Evolutionary conservation across 2,329 filamentous ascomycete genomes (phyloP).

Genomic region (Scedosporium aurantiacum): DNA sequence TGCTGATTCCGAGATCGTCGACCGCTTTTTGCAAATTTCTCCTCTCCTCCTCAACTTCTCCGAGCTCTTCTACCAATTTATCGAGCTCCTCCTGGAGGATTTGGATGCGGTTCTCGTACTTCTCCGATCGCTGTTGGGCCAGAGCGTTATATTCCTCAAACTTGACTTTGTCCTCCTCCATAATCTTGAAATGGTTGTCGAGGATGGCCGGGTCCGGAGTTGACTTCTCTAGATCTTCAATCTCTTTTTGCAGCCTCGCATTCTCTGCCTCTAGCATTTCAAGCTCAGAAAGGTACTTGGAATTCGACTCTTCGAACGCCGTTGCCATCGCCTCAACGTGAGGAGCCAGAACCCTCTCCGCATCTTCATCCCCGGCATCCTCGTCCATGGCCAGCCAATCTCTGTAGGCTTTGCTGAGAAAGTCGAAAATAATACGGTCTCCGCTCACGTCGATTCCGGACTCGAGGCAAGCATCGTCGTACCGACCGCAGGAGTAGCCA

Average conservation of each 20-base stretch:
- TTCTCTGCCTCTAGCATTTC: conserved; percentile 81
- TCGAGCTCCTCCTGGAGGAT: conserved; percentile 80
- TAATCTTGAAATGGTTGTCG: conserved; percentile 81
- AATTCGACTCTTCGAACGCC: conserved; percentile 77
- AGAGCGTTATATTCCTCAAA: conserved; percentile 90
- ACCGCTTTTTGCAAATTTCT: conserved; percentile 71
- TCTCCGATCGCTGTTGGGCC: conserved; percentile 75
- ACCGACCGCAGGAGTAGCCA: conserved; percentile 63
- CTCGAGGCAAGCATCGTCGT: conserved; percentile 83
- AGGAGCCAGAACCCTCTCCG: conserved; percentile 65
- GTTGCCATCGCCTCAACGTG: conserved; percentile 81
- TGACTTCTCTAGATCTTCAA: conserved; percentile 79
- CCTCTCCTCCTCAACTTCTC: conserved; percentile 74
- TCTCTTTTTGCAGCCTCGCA: conserved; percentile 67
- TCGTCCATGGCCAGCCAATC: conserved; percentile 92
- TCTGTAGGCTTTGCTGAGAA: conserved; percentile 78
- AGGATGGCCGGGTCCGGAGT: conserved; percentile 74
- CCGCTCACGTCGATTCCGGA: conserved; percentile 77
- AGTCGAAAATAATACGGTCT: conserved; percentile 90
- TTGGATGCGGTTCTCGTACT: conserved; percentile 70
- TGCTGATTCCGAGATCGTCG: conserved; percentile 87
- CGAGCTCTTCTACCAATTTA: conserved; percentile 63
- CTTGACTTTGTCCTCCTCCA: conserved; percentile 89
- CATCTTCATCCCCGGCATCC: conserved; percentile 76
- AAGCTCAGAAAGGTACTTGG: conserved; percentile 74